phyloP scores from a whole-genome alignment of 805 yeast genomes.

The Myxozyma mucilagina region DNA sequence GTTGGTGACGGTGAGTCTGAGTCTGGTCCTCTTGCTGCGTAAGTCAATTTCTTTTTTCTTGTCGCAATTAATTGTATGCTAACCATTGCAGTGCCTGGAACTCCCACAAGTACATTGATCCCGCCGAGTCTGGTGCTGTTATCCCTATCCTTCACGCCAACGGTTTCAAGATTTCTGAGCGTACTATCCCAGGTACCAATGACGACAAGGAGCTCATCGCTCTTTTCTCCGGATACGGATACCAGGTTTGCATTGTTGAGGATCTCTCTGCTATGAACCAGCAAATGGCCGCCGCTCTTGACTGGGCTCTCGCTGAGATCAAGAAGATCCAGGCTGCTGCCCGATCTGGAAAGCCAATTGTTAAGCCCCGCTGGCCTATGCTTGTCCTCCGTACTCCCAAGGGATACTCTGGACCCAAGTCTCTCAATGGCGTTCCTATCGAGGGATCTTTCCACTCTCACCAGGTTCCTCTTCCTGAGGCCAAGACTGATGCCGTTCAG shows the following conservation, averaged over 20 bases:
- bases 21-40: constrained; percentile 33
- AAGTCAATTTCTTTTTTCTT: background rate
- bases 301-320: constrained; percentile 29
- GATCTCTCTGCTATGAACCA: constrained; percentile 19
- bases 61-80: background rate
- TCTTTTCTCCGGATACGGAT: constrained; percentile 32
- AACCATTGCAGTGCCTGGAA: constrained; percentile 27
- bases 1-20: constrained; percentile 35
- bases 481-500: constrained; percentile 26
- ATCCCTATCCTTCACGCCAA: constrained; percentile 32
- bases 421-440: constrained; percentile 25
- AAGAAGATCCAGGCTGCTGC: constrained; percentile 29
- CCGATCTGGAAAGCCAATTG: constrained; percentile 25
- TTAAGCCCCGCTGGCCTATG: constrained; percentile 34
- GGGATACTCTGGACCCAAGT: constrained; percentile 32
- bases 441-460: constrained; percentile 34
- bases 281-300: constrained; percentile 30
- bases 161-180: constrained; percentile 34
- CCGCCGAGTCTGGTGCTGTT: constrained; percentile 34
- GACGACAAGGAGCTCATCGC: constrained; percentile 31
- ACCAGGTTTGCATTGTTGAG: constrained; percentile 30
- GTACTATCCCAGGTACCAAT: constrained; percentile 31
- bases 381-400: constrained; percentile 34
- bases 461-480: constrained; percentile 33
- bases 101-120: constrained; percentile 32